Base-by-base conservation (phyloP, 1,139 yeast genomes). In the Cylindricascospora bacillispora region DNA sequence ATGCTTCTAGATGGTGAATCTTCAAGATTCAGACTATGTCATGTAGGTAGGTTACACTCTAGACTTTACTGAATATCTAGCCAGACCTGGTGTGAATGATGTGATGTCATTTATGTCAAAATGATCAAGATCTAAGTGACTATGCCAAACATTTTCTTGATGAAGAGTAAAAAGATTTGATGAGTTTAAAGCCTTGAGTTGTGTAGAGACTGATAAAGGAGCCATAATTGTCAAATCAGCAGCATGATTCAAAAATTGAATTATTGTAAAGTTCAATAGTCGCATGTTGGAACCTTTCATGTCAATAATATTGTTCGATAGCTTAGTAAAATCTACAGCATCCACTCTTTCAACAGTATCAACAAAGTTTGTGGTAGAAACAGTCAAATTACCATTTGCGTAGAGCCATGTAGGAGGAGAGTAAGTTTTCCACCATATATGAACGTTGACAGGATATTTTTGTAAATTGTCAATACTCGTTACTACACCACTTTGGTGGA, bases 381-480 rank as follows among this genome's bases (percentile, higher is more conserved):
- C 45, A 0, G 43, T 40, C 12, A 55, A 28, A 4, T 44, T 33
- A 1, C 36, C 24, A 30, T 60, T 61, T 3, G 78, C 81, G 28
- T 82, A 57, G 34, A 86, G 49, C 93, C 95, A 86, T 3, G 82
- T 67, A 1, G 98, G 97, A 0, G 97, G 97, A 2, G 85, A 68
- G 47, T 86, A 89, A 0, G 95, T 83, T 49, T 86, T 74, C 95
- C 97, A 89, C 89, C 93, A 89, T 2, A 83, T 47, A 23, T 75
- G 70, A 0, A 68, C 47, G 2, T 54, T 48, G 2, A 50, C 36
- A n/a, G 43, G 32, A 1, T 38, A 31, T 13, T 39, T 35, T 4
- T 49, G 45, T 12, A 64, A 35, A 27, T 56, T 40, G 22, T 51
- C 63, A 30, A 81, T 60, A 0, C 78, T 78, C 0, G 83, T 78